Base-by-base conservation (phyloP, 192 early-diverging fungal species). In the Powellomyces hirtus region DNA sequence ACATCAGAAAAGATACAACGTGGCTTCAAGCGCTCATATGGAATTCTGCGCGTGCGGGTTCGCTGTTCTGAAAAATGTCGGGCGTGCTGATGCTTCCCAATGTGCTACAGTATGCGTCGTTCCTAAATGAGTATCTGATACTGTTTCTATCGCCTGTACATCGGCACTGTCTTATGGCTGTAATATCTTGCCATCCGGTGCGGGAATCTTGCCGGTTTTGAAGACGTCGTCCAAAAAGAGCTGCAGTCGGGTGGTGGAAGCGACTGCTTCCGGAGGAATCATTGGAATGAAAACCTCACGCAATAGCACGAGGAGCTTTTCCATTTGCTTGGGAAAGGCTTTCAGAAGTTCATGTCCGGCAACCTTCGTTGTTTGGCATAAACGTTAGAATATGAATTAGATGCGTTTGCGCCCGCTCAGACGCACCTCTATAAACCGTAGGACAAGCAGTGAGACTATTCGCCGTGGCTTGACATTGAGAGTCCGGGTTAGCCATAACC, bases 401-500 rank as follows among this genome's bases (percentile, higher is more conserved):
- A 8, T 11, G 29, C 8, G 44, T 30, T 42, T 14, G 59, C n/a
- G 4, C 1, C 1, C 46, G 31, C 22, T 20, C 24, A n/a, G 14
- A 22, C 46, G 27, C 14, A 70, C 80, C 77, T 91, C 86, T 24
- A 93, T 55, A 57, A 91, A 89, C 2, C 75, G 70, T 3, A 76
- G 69, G 3, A 93, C 64, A 2, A 93, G 56, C 22, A 79, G 58
- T 0, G 91, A 84, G 0, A 90, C 89, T 45, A 94, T 86, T 4
- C 77, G 73, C 11, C 86, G 78, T 16, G 86, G 87, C 33, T 80
- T 80, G 70, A 91, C 73, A 69, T 91, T 92, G 16, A 87, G 57
- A 0, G 90, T 83, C 11, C 89, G 66, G 0, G 89, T 80, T 20
- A 91, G 62, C 90, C 90, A 94, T 35, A 63, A 79, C 90, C 90